Percentiles rank a stretch among this genome's conserved stretches.
These are phyloP conservation scores for Kodamaea fungicola DNA, from an alignment of 1,139 yeast genomes.

Conservation along the genomic window DNA sequence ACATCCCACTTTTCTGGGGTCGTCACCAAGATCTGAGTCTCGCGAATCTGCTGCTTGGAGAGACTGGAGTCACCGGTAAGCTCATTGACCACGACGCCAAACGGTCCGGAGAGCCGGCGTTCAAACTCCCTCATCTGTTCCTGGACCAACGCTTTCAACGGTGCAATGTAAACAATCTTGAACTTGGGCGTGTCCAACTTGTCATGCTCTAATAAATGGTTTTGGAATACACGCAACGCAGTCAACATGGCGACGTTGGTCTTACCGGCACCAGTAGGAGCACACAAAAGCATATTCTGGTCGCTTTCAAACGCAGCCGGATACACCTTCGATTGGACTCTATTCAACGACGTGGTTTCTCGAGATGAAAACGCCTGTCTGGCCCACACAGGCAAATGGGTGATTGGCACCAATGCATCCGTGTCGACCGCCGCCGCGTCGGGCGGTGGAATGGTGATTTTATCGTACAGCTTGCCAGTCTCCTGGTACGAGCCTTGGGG, in stretches of 20 bases:
- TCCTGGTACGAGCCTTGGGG: slow-evolving; percentile 85
- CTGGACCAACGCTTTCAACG: slow-evolving; percentile 90
- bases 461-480: slow-evolving; percentile 73
- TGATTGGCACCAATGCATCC: slow-evolving; percentile 54
- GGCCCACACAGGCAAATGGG: slow-evolving; percentile 79
- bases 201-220: slow-evolving; percentile 47
- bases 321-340: slow-evolving; percentile 79
- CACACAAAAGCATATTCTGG: slow-evolving; percentile 78
- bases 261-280: slow-evolving; percentile 99
- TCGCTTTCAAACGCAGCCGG: slow-evolving; percentile 73
- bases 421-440: slow-evolving; percentile 48
- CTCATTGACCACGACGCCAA: slow-evolving; percentile 76
- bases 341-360: slow-evolving; percentile 67
- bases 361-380: slow-evolving; percentile 67
- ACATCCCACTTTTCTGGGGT: slow-evolving; percentile 99
- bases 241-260: slow-evolving; percentile 92
- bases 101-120: slow-evolving; percentile 57
- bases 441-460: slow-evolving; percentile 74
- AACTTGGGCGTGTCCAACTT: slow-evolving; percentile 52
- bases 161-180: slow-evolving; percentile 89
- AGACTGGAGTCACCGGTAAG: slow-evolving; percentile 87
- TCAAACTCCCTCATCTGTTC: slow-evolving; percentile 90
- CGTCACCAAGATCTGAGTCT: slow-evolving; percentile 82
- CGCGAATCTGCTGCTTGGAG: slow-evolving; percentile 70
- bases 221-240: slow-evolving; percentile 57